Conservation (phyloP, 371 early-diverging fungal genomes). For the Mucor mucedo region DNA sequence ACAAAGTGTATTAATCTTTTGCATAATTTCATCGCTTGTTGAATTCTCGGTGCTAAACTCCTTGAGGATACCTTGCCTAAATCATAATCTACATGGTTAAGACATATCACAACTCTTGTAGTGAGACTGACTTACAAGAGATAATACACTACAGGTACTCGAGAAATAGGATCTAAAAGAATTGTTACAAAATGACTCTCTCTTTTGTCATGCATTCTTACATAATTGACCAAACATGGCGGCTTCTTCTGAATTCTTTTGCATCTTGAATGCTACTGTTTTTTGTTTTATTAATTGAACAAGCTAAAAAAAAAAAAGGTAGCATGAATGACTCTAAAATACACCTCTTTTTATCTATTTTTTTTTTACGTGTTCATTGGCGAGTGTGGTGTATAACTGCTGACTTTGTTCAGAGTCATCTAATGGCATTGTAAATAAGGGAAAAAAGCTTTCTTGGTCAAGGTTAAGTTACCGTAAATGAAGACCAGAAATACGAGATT, state of each 20-base stretch:
- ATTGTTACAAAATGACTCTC: background rate
- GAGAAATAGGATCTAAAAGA: slow-evolving; percentile 16
- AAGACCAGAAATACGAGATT: slow-evolving; percentile 13
- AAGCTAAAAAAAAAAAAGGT: background rate
- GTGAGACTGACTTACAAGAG: slow-evolving; percentile 7
- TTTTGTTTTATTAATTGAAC: background rate
- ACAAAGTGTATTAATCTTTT: background rate
- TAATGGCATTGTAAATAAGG: background rate
- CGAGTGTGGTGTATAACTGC: slow-evolving; percentile 3
- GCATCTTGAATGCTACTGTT: slow-evolving; percentile 10
- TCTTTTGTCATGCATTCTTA: background rate
- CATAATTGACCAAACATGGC: slow-evolving; percentile 19
- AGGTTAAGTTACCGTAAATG: slow-evolving; percentile 13
- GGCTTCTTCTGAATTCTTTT: slow-evolving; percentile 19
- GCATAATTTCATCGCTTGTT: slow-evolving; percentile 1
- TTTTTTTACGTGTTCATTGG: slow-evolving; percentile 7
- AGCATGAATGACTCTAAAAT: background rate
- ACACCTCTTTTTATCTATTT: background rate
- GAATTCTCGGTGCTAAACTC: slow-evolving; percentile 8
- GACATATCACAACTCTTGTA: background rate
- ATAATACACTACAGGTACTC: slow-evolving; percentile 20
- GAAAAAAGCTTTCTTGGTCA: background rate
- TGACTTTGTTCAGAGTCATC: slow-evolving; percentile 18
- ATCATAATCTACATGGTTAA: background rate
- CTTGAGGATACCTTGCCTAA: slow-evolving; percentile 18